Evolutionary conservation across 495 filamentous ascomycete species (phyloP), one percentile per base, ranked within the genome.

Genomic region (Talaromyces ruber): DNA sequence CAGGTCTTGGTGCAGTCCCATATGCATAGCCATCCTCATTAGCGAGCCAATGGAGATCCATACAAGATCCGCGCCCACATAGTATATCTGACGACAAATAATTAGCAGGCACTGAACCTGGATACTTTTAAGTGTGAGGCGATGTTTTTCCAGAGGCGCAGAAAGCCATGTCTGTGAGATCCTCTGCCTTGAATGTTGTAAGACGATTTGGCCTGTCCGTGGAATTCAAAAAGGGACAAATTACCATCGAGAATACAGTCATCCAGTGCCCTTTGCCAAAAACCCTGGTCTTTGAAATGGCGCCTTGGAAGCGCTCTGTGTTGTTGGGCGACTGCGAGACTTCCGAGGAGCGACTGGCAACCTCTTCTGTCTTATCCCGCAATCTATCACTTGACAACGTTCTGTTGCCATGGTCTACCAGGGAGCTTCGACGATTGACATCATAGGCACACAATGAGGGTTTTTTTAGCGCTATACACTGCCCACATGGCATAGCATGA

Each of bases 1-100:
- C 0, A 83, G 83, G 63, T 87, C 84, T 28, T 77, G 79, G 69
- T 86, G 80, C 6, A 84, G 59, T 0, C 80, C 80, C 66, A 84
- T 82, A 43, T 80, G 74, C 75, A 84, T 82, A 4, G 81, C 80
- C 61, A 69, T 79, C n/a, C 76, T 69, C 7, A 82, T 59, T 0
- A 86, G 67, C 2, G 81, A 76, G 3, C 83, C 82, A 28, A 66
- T 71, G 0, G 79, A 77, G 14, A 79, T 77, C 82, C 82, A 85
- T 1, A 79, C 72, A 1, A 82, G 63, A 61, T 85, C 80, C 7
- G 73, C 72, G 4, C 79, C 78, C 4, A 83, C 64, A 2, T 71
- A 72, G 59, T 70, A 72, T 6, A 79, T 69, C 60, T 83, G 76
- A 3, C 80, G 76, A 6, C 81, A 76, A 18, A 86, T 70, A 21